Percentiles rank a stretch among this genome's conserved stretches.
Conservation (phyloP, 2,329 filamentous ascomycete species). For the Hypoxylon sp. region DNA sequence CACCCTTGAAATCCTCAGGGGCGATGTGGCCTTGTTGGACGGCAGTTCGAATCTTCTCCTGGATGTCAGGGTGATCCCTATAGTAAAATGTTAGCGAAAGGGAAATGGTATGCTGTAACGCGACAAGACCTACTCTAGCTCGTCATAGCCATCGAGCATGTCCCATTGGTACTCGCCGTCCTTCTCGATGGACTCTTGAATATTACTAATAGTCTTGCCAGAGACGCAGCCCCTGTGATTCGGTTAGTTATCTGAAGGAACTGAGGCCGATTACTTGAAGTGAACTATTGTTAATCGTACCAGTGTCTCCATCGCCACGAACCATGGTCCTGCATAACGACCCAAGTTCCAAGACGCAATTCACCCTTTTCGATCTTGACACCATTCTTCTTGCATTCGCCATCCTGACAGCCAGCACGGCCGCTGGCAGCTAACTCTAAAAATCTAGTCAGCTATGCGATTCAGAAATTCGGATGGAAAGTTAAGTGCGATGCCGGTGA, state of each 20-base stretch:
- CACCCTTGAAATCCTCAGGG: slow-evolving; percentile 89
- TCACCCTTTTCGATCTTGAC: slow-evolving; percentile 85
- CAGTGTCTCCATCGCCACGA: slow-evolving; percentile 89
- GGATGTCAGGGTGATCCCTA: slow-evolving; percentile 69
- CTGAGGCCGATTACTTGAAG: slow-evolving; percentile 11
- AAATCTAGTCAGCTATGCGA: slow-evolving; percentile 38
- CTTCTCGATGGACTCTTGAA: slow-evolving; percentile 70
- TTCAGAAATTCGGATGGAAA: slow-evolving; percentile 26
- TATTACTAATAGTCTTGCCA: slow-evolving; percentile 77
- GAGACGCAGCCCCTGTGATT: slow-evolving; percentile 86
- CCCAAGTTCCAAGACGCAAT: slow-evolving; percentile 81
- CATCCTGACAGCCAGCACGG: slow-evolving; percentile 81
- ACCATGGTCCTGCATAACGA: slow-evolving; percentile 73
- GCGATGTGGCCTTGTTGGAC: slow-evolving; percentile 85
- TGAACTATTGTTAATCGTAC: slow-evolving; percentile 64
- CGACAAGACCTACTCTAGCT: slow-evolving; percentile 67
- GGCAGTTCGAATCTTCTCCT: slow-evolving; percentile 81
- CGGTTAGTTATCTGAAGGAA: slow-evolving; percentile 12
- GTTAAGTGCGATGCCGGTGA: slow-evolving; percentile 25
- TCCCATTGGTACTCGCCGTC: slow-evolving; percentile 72
- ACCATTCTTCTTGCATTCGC: slow-evolving; percentile 77
- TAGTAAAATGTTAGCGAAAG: slow-evolving; percentile 36
- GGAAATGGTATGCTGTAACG: neutral
- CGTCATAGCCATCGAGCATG: slow-evolving; percentile 84
- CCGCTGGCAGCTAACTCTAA: slow-evolving; percentile 80